Base-by-base conservation (phyloP, 2,329 filamentous ascomycete genomes). In the Albifimbria verrucaria region DNA sequence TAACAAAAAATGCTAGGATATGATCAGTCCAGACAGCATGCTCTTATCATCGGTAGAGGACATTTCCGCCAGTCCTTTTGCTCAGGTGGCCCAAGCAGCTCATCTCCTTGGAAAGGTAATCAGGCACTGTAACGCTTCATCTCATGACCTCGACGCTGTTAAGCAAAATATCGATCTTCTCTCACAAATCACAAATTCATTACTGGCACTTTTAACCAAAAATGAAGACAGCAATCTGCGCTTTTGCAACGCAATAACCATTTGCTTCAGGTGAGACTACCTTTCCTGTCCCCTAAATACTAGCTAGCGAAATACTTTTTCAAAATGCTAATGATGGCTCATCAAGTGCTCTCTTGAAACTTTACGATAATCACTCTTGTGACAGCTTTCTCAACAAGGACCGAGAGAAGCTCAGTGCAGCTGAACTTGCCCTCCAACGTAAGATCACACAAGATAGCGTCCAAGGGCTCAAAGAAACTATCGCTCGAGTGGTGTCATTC, bases 71-170 rank as follows among this genome's bases (percentile, higher is more conserved):
- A 66, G 63, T 43, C 62, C 61, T 1, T 71, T 67, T 54, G 68
- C 66, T 11, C 58, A 62, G 9, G 53, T 63, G 7, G 68, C 68
- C 42, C 68, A 70, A 48, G 62, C 66, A 9, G 56, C 63, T 2
- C 68, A 71, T 24, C 55, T 68, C 2, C 60, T 68, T 3, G 66
- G 68, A 1, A 62, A 63, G 17, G 66, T 70, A 1, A 52, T 57
- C 2, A 52, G 50, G 11, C 55, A 57, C 26, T 57, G 45, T 24
- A 55, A 55, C n/a, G 50, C 52, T 23, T 42, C 28, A 10, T 45
- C 53, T 2, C 28, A 32, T 12, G 51, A 51, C 18, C 25, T 57
- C 12, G n/a, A 18, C 2, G 43, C 32, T 1, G 45, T 54, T 6
- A 26, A 50, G 11, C 43, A 49, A 10, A 50, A 50, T 3, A 48